These are phyloP conservation scores for Melampsora larici-populina DNA, from an alignment of 1,284 basidiomycete species.

Conservation along the genomic window DNA sequence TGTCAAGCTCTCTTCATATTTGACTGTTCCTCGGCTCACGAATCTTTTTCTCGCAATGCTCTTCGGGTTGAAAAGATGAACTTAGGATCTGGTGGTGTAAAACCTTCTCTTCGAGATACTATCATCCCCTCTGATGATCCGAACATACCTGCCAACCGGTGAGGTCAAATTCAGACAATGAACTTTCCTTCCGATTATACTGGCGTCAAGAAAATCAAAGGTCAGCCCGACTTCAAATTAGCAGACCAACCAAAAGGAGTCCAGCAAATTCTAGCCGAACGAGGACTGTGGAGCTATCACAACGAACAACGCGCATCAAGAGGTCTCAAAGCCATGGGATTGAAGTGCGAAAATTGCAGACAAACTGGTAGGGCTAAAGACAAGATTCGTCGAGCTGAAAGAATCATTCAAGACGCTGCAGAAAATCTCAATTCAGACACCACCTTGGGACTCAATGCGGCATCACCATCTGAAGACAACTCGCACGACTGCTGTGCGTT, in stretches of 20 bases:
- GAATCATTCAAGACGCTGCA: background rate
- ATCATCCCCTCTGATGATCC: conserved; percentile 2
- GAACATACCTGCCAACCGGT: background rate
- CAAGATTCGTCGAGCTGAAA: too few relatives aligned
- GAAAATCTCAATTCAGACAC: too few relatives aligned
- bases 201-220: too few relatives aligned
- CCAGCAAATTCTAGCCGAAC: background rate
- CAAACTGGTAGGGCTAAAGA: background rate
- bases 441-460: background rate
- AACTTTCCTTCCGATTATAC: too few relatives aligned
- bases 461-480: background rate
- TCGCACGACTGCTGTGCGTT: conserved; percentile 3
- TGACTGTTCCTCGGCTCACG: too few relatives aligned
- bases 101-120: background rate
- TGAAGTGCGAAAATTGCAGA: conserved; percentile 2
- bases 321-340: background rate
- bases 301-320: background rate
- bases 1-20: too few relatives aligned
- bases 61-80: too few relatives aligned
- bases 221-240: background rate
- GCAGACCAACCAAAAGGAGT: conserved; percentile 5
- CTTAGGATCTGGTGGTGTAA: background rate
- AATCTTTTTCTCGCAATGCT: too few relatives aligned
- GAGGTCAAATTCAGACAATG: background rate
- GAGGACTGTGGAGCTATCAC: background rate